Conservation (phyloP, 257 asterid genomes). For the Solanum sejunctum region DNA sequence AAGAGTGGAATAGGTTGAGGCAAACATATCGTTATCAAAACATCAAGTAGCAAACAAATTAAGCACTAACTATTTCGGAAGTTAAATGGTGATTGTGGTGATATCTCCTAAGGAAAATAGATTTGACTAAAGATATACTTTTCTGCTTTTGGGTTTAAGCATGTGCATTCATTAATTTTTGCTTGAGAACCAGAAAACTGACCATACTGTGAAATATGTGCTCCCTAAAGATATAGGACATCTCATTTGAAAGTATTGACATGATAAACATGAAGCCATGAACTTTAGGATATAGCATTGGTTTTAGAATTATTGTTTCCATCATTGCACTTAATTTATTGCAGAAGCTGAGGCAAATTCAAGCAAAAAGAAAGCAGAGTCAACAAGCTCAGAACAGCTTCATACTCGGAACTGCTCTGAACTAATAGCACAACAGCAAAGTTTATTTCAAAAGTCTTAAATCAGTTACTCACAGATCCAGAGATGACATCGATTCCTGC, state of each 20-base stretch:
- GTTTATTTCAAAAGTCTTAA: neutral
- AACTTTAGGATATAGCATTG: neutral
- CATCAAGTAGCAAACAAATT: neutral
- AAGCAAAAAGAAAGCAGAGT: neutral
- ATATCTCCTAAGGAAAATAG: neutral
- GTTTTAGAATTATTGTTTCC: neutral
- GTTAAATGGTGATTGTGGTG: neutral
- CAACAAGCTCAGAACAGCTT: neutral
- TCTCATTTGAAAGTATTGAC: neutral
- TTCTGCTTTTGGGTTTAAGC: neutral
- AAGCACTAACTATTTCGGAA: neutral
- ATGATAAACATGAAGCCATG: neutral
- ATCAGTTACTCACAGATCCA: conserved; percentile 57
- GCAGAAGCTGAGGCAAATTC: neutral
- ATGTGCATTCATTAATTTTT: neutral
- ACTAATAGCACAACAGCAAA: neutral
- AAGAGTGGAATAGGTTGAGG: neutral
- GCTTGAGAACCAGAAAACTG: neutral
- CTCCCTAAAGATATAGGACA: neutral
- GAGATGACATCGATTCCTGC: conserved; percentile 91
- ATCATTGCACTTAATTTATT: neutral
- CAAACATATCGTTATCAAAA: neutral
- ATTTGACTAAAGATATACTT: neutral
- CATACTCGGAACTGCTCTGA: neutral
- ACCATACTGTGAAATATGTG: neutral